A percentile compares a stretch with the other conserved stretches of the same genome.
Evolutionary conservation across 352 stramenopile species (phyloP).

Genomic region (Pythium brachiatum): DNA sequence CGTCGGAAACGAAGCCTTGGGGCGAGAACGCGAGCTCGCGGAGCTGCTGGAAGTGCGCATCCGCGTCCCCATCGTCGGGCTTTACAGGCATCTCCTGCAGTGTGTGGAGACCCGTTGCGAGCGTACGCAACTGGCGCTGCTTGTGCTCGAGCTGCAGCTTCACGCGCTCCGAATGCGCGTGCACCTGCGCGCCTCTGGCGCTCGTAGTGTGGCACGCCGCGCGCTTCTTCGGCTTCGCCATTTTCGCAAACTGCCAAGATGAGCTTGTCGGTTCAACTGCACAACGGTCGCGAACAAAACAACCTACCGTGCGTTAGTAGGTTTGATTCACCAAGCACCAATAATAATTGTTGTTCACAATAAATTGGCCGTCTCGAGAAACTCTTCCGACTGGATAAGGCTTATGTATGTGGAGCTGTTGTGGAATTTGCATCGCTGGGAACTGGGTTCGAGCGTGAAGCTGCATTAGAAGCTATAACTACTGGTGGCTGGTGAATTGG

Average conservation of each 20-base stretch:
- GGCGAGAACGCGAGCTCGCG: conserved; percentile 57
- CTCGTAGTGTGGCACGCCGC: background rate
- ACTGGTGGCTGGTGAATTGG: too few relatives aligned
- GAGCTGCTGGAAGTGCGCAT: conserved; percentile 49
- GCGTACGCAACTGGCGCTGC: conserved; percentile 43
- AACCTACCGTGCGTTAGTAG: background rate
- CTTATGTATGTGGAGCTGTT: too few relatives aligned
- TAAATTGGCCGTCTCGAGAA: too few relatives aligned
- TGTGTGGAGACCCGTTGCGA: conserved; percentile 29
- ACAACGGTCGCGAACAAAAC: conserved; percentile 8
- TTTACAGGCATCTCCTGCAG: conserved; percentile 16
- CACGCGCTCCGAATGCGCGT: conserved; percentile 33
- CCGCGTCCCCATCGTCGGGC: conserved; percentile 3
- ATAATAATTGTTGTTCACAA: too few relatives aligned
- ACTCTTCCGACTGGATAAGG: too few relatives aligned
- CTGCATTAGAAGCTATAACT: too few relatives aligned
- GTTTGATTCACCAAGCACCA: too few relatives aligned
- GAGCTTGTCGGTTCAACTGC: conserved; percentile 1
- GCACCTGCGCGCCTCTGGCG: background rate
- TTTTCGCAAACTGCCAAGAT: background rate
- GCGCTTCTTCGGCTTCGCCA: conserved; percentile 21
- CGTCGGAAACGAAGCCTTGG: conserved; percentile 50
- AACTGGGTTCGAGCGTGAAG: too few relatives aligned
- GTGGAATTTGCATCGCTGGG: too few relatives aligned
- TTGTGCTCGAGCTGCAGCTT: conserved; percentile 48